Evolutionary conservation across 2,329 filamentous ascomycete genomes (phyloP), one percentile per base, ranked within the genome.

Genomic region (Coniochaeta sp.): DNA sequence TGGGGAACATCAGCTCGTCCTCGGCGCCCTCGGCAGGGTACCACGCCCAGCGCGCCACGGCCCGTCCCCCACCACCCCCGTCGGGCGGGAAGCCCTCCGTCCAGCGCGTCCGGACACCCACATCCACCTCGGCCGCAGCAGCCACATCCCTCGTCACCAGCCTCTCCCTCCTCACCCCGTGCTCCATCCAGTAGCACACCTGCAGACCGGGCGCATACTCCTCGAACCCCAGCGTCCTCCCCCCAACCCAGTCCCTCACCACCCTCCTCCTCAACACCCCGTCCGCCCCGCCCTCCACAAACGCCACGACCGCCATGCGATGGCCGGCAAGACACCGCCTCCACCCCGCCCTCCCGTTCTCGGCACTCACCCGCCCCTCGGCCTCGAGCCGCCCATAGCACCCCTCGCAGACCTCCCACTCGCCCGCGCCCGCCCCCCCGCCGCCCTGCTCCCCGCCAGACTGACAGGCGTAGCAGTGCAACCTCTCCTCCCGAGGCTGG

Each of bases 1-100:
- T 87, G 0, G 93, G 93, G 67, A 98, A 97, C 63, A 87, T 73
- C 44, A 98, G 75, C 74, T 98, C 93, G 70, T 96, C 90, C 22
- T 78, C 79, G 1, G 83, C 83, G 0, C 76, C 81, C 0, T 80
- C 74, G 2, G 82, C 81, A 0, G 91, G 91, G 69, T 89, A 93
- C 81, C 91, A 96, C 4, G 86, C 81, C 89, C 91, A 97, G 17
- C 81, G 74, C 0, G 91, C 91, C 26, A 81, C 70, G 7, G 85
- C 83, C 24, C 78, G 76, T 63, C 85, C 76, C 0, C 91, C 91
- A 0, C 85, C 74, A 0, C 91, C 91, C 0, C 91, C 91, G 64
- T 91, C 86, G 0, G 90, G 88, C 0, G 93, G 91, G 67, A 90
- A 91, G 3, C 58, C 66, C 24, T 66, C 67, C 6, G 67, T 64